These are phyloP conservation scores for Hygrocybe coccinea DNA, from an alignment of 768 basidiomycete species.

Conservation along the genomic window DNA sequence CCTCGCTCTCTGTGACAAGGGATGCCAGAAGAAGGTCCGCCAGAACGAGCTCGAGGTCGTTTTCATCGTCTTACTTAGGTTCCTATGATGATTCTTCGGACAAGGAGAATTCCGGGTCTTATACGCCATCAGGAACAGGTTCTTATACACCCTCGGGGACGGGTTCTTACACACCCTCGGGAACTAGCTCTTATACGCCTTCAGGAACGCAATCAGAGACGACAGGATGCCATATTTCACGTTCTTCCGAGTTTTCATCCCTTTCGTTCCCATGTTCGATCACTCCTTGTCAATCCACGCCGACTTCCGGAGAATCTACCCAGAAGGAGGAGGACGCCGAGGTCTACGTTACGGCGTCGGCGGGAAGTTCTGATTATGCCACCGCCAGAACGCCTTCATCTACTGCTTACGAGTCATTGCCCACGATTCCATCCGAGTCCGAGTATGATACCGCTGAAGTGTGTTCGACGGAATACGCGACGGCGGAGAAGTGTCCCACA, in stretches of 20 bases:
- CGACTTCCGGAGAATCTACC: slow-evolving; percentile 27
- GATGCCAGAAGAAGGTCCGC: slow-evolving; percentile 50
- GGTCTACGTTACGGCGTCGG: slow-evolving; percentile 42
- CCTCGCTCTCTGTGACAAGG: slow-evolving; percentile 50
- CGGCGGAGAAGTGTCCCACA: slow-evolving; percentile 42
- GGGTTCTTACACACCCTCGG: slow-evolving; percentile 34
- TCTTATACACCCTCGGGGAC: slow-evolving; percentile 13
- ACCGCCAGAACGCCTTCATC: slow-evolving; percentile 40
- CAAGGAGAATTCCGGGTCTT: slow-evolving; percentile 46
- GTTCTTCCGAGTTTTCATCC: slow-evolving; percentile 47
- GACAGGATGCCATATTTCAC: slow-evolving; percentile 51
- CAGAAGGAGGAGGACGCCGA: slow-evolving; percentile 32
- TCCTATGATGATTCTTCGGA: slow-evolving; percentile 46
- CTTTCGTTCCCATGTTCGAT: slow-evolving; percentile 21
- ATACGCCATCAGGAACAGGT: slow-evolving; percentile 3
- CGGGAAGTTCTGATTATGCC: slow-evolving; percentile 51
- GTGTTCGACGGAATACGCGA: slow-evolving; percentile 36
- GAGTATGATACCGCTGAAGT: slow-evolving; percentile 28
- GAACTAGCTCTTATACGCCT: slow-evolving; percentile 7
- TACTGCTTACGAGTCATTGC: slow-evolving; percentile 48
- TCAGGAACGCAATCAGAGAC: slow-evolving; percentile 26
- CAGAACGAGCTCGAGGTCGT: slow-evolving; percentile 37
- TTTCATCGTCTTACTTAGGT: slow-evolving; percentile 36
- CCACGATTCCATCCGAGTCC: slow-evolving; percentile 56
- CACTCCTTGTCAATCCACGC: slow-evolving; percentile 14